These are phyloP conservation scores for Symmetrospora coprosmae DNA, from an alignment of 768 basidiomycete genomes.

Conservation along the genomic window DNA sequence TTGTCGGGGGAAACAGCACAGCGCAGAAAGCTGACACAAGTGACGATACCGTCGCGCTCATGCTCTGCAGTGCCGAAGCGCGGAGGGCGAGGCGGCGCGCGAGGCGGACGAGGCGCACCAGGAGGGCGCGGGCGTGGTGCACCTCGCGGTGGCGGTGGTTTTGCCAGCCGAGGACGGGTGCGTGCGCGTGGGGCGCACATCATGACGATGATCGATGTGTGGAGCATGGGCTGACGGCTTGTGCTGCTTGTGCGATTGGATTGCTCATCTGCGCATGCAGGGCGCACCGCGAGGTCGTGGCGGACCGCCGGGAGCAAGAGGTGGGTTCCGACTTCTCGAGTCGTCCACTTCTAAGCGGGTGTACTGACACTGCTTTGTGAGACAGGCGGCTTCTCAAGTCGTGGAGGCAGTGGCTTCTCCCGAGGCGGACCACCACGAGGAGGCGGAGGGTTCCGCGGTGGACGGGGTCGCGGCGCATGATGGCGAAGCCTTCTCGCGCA, in stretches of 20 bases:
- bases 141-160: slow-evolving; percentile 35
- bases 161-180: not conserved
- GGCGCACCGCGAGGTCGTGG: too few relatives aligned
- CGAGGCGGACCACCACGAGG: not conserved
- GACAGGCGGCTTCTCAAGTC: not conserved
- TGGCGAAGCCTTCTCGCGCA: too few relatives aligned
- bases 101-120: slow-evolving; percentile 33
- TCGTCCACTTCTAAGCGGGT: not conserved
- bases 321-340: too few relatives aligned
- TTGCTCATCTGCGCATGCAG: too few relatives aligned
- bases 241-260: too few relatives aligned
- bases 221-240: too few relatives aligned
- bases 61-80: slow-evolving; percentile 29
- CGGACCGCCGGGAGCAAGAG: too few relatives aligned
- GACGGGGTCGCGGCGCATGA: slow-evolving; percentile 1
- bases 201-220: too few relatives aligned
- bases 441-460: slow-evolving; percentile 2
- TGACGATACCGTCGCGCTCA: slow-evolving; percentile 40
- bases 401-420: not conserved
- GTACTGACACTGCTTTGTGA: not conserved
- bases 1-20: slow-evolving; percentile 5
- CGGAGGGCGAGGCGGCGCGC: slow-evolving; percentile 37
- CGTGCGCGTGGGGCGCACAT: too few relatives aligned
- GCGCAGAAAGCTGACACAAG: slow-evolving; percentile 32
- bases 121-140: slow-evolving; percentile 36